Conservation (phyloP, 345 rosid species). For the Acer campestre region DNA sequence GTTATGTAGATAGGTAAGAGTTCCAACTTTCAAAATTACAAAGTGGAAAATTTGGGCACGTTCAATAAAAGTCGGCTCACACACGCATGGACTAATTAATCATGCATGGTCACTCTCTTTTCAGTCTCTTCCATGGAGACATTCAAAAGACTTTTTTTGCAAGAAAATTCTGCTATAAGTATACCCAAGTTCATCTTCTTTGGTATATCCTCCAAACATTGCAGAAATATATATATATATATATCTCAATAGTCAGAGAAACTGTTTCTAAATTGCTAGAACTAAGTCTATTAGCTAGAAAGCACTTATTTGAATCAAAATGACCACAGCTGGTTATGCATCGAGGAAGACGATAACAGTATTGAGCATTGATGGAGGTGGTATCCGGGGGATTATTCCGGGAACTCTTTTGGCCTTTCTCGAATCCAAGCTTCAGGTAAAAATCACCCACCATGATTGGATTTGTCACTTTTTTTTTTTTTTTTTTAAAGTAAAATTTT, state of each 20-base stretch:
- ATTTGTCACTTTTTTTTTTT: not conserved
- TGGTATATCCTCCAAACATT: not conserved
- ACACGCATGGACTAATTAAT: not conserved
- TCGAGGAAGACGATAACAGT: constrained; percentile 23
- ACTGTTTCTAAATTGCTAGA: not conserved
- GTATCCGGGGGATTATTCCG: constrained; percentile 33
- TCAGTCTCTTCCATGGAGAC: not conserved
- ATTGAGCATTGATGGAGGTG: constrained; percentile 37
- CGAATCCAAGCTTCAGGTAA: constrained; percentile 26
- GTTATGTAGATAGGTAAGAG: no score
- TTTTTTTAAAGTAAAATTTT: no score
- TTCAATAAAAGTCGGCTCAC: not conserved
- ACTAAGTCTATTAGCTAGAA: not conserved
- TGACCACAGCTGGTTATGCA: constrained; percentile 7
- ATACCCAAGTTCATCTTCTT: not conserved
- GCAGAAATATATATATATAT: not conserved
- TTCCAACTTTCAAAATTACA: not conserved
- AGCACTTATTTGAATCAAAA: constrained; percentile 11
- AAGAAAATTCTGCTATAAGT: not conserved
- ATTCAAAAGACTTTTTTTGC: not conserved
- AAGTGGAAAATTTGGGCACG: not conserved
- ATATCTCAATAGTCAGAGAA: not conserved
- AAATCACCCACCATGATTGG: not conserved
- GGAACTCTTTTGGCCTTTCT: constrained; percentile 25
- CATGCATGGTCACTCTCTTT: not conserved